Evolutionary conservation across 1,284 basidiomycete species (phyloP).

Genomic region (Phlebopus sp.): DNA sequence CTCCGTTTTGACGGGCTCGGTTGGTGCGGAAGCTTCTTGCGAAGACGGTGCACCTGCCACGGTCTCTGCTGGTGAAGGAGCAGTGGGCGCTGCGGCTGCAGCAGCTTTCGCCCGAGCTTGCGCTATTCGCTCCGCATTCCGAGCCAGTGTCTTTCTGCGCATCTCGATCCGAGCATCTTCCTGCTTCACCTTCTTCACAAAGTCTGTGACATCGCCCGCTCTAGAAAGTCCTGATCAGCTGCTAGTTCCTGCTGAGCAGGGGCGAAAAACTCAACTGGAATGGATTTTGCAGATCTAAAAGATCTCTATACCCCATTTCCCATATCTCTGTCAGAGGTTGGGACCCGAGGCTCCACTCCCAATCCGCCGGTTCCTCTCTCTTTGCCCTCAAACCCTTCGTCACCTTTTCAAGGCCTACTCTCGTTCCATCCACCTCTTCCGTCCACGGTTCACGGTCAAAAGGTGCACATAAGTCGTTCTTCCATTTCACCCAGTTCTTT

Average conservation of each 20-base stretch:
- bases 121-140: slow-evolving; percentile 44
- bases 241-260: background rate
- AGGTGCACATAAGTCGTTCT: slow-evolving; percentile 70
- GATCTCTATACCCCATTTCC: slow-evolving; percentile 70
- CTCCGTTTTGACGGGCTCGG: slow-evolving; percentile 25
- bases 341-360: slow-evolving; percentile 61
- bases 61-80: slow-evolving; percentile 15
- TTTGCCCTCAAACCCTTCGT: slow-evolving; percentile 49
- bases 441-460: slow-evolving; percentile 72
- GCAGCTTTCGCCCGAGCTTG: slow-evolving; percentile 44
- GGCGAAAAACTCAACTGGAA: slow-evolving; percentile 52
- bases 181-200: slow-evolving; percentile 63
- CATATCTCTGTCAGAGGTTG: slow-evolving; percentile 73
- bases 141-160: slow-evolving; percentile 53
- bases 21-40: slow-evolving; percentile 19
- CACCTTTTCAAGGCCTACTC: slow-evolving; percentile 59
- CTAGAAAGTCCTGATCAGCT: slow-evolving; percentile 33
- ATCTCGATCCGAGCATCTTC: slow-evolving; percentile 63
- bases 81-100: slow-evolving; percentile 23
- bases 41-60: slow-evolving; percentile 23
- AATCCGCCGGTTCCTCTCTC: slow-evolving; percentile 52
- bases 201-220: slow-evolving; percentile 69
- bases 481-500: slow-evolving; percentile 85
- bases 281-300: slow-evolving; percentile 58
- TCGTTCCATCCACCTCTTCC: slow-evolving; percentile 44